Base-by-base conservation (phyloP, 345 rosid species). In the Melastoma malabathricum region DNA sequence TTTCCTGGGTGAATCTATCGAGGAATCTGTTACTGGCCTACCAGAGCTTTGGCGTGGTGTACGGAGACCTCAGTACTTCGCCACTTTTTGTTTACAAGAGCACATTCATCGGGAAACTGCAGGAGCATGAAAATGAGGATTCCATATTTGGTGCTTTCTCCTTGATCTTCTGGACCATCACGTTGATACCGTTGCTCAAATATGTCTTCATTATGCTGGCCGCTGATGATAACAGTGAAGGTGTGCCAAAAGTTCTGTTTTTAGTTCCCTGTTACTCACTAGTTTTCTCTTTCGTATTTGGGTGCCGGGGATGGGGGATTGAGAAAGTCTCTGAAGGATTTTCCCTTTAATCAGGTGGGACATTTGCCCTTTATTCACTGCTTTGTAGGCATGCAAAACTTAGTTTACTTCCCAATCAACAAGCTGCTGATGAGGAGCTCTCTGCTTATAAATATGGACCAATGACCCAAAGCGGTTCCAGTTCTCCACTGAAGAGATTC, bases 341-440 rank as follows among this genome's bases (percentile, higher is more conserved):
- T 59, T 38, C 50, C 51, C 62, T 57, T 18, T 65, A 43, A 34
- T 59, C 82, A 89, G 93, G 95, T 25, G 97, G 97, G 66, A 70
- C 76, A 18, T 85, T 89, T 74, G 95, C 95, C 69, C 89, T 89
- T 55, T 89, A 89, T 67, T 83, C 93, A 0, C 67, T 85, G 67
- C 89, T 85, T 50, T 89, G 95, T 65, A 72, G 97, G 69, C 93
- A 85, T 71, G 89, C 79, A 1, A 89, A 79, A 68, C 76, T 89
- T 57, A 85, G 82, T 69, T 70, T 89, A 54, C 97, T 89, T 69
- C 89, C 87, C 29, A 89, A 89, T 75, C 95, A 85, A 68, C 97
- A 89, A 75, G 88, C 93, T 43, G 97, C 95, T 62, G 95, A 89
- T 49, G 97, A 85, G 70, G 97, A 89, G 78, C 93, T 89, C 46